Percentiles rank a stretch among this genome's conserved stretches.
phyloP scores from a whole-genome alignment of 345 rosid species.

The Salix koriyanagi region DNA sequence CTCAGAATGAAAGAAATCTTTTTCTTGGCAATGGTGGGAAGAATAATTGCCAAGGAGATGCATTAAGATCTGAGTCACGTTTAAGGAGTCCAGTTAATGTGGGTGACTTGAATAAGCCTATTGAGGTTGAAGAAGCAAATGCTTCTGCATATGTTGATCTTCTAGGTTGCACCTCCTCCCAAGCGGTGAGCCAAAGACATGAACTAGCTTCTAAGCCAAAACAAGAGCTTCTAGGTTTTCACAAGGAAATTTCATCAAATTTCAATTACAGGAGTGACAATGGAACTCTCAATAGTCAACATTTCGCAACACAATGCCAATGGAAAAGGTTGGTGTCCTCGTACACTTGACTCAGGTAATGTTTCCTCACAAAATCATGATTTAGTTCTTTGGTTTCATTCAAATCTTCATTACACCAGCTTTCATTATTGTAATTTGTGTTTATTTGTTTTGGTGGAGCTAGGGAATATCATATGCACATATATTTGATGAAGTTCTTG shows the following conservation, averaged over 20 bases:
- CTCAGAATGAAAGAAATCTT: constrained; percentile 34
- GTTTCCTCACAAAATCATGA: constrained; percentile 13
- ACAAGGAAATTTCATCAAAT: constrained; percentile 34
- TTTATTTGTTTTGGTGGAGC: constrained; percentile 5
- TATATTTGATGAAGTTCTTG: constrained; percentile 4
- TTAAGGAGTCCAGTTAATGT: constrained; percentile 37
- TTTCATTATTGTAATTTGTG: background rate
- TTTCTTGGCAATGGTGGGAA: constrained; percentile 28
- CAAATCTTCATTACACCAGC: background rate
- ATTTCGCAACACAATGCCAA: constrained; percentile 23
- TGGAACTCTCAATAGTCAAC: constrained; percentile 16
- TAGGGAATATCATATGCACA: background rate
- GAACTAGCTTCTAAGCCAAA: constrained; percentile 29
- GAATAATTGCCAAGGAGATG: constrained; percentile 35
- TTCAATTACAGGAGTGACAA: constrained; percentile 29
- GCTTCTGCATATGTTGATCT: constrained; percentile 35
- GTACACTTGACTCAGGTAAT: constrained; percentile 53
- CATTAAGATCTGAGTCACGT: constrained; percentile 38
- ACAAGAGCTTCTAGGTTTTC: constrained; percentile 36
- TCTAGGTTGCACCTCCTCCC: constrained; percentile 22
- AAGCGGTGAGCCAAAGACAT: constrained; percentile 35
- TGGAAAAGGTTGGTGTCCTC: constrained; percentile 42
- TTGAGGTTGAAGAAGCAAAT: constrained; percentile 44
- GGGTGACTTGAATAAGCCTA: constrained; percentile 82
- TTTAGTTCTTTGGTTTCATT: constrained; percentile 6